These are phyloP conservation scores for Hamigera avellanea DNA, from an alignment of 495 filamentous ascomycete genomes.

Conservation along the genomic window DNA sequence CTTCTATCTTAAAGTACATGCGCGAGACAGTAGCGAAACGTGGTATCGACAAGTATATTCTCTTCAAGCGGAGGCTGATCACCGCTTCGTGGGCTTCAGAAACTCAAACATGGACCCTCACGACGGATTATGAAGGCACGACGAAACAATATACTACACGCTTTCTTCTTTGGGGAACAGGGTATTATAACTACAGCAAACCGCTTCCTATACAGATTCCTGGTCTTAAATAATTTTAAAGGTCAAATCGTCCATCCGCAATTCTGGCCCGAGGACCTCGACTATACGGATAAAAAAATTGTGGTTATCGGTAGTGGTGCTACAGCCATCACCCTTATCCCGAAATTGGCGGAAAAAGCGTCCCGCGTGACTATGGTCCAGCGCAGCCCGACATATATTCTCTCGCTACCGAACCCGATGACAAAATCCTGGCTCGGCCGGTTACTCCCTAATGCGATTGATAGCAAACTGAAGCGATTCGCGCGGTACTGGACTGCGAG, in stretches of 20 bases:
- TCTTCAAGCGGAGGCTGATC: constrained; percentile 44
- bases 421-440: constrained; percentile 20
- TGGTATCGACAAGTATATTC: constrained; percentile 52
- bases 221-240: constrained; percentile 25
- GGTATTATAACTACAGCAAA: constrained; percentile 41
- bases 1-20: constrained; percentile 50
- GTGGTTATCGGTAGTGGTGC: constrained; percentile 47
- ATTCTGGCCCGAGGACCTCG: constrained; percentile 41
- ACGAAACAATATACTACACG: constrained; percentile 31
- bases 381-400: constrained; percentile 48
- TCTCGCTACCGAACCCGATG: constrained; percentile 35
- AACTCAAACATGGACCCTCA: constrained; percentile 49
- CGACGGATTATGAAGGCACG: constrained; percentile 36
- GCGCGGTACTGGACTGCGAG: constrained; percentile 33
- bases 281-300: constrained; percentile 39
- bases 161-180: constrained; percentile 11
- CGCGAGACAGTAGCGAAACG: constrained; percentile 42
- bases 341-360: constrained; percentile 33
- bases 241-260: constrained; percentile 38
- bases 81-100: constrained; percentile 48
- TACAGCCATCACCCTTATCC: constrained; percentile 43
- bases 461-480: constrained; percentile 29
- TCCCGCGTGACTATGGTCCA: constrained; percentile 42
- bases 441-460: constrained; percentile 26
- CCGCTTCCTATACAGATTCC: constrained; percentile 40